These are phyloP conservation scores for Solanum infundibuliforme DNA, from an alignment of 257 asterid species.

Conservation along the genomic window DNA sequence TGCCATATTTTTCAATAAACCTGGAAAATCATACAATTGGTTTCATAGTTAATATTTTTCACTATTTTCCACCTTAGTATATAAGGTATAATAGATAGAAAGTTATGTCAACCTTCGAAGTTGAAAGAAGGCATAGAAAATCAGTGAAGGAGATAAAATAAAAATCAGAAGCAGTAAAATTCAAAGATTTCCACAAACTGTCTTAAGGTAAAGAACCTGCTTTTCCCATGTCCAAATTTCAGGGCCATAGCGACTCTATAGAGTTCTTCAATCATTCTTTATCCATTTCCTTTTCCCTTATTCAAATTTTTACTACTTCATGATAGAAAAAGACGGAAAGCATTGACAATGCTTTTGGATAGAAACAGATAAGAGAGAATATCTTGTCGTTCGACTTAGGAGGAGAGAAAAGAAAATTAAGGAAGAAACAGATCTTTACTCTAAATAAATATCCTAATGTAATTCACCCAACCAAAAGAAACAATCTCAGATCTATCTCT, in stretches of 20 bases:
- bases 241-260: neutral
- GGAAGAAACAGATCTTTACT: neutral
- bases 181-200: neutral
- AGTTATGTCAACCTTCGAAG: neutral
- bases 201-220: neutral
- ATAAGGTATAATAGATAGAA: neutral
- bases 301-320: neutral
- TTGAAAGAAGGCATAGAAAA: neutral
- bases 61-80: neutral
- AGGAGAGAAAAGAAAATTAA: neutral
- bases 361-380: neutral
- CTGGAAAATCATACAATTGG: conserved; percentile 37
- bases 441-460: neutral
- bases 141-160: neutral
- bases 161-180: neutral
- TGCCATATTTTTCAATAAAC: conserved; percentile 88
- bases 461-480: neutral
- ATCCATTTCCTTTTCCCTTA: neutral
- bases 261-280: neutral
- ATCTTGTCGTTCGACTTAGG: neutral
- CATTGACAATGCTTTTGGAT: neutral
- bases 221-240: neutral
- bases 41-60: neutral
- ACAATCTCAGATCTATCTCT: neutral
- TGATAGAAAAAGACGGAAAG: neutral